Base-by-base conservation (phyloP, 1,284 basidiomycete species). In the Melampsora larici-populina region DNA sequence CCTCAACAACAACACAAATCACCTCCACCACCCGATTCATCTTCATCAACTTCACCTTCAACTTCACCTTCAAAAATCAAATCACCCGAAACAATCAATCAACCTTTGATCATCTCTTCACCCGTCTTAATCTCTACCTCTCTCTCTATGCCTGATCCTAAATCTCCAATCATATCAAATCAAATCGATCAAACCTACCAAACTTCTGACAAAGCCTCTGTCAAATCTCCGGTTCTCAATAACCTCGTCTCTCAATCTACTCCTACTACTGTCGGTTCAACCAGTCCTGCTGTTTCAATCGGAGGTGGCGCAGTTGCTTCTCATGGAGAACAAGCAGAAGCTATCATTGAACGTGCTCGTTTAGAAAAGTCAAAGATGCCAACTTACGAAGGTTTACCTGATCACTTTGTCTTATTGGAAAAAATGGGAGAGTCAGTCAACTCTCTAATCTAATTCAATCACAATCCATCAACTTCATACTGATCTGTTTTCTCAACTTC, bases 401-500 rank as follows among this genome's bases (percentile, higher is more conserved):
- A 96, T 84, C 89, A 89, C 79, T 96, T 89, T 85, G 88, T 87
- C 79, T 87, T 97, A 26, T 80, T 93, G 24, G 90, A 92, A 80
- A 96, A 96, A 88, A 97, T 96, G 94, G 94, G 94, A 87, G 94
- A 97, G 92, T 94, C 80, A 85, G 92, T 83, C 62, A 11, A 18
- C 58, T 65, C 33, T n/a, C 17, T 11, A 18, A 65, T 29, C 17
- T 8, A 29, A 65, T 21, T 65, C 11, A 13, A 11, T 65, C 6
- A 65, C 17, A 3, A 58, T 60, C 31, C 21, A 58, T 67, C 49
- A 36, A 13, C 24, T 70, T 69, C 18, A 24, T 64, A 17, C n/a
- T 26, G 29, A 21, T 51, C 46, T 31, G n/a, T 51, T 49, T 2
- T 49, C 15, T 24, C 6, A 58, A 11, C 29, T 26, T 31, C 21